These are phyloP conservation scores for Pezicula carpinea DNA, from an alignment of 2,329 filamentous ascomycete genomes.

Conservation along the genomic window DNA sequence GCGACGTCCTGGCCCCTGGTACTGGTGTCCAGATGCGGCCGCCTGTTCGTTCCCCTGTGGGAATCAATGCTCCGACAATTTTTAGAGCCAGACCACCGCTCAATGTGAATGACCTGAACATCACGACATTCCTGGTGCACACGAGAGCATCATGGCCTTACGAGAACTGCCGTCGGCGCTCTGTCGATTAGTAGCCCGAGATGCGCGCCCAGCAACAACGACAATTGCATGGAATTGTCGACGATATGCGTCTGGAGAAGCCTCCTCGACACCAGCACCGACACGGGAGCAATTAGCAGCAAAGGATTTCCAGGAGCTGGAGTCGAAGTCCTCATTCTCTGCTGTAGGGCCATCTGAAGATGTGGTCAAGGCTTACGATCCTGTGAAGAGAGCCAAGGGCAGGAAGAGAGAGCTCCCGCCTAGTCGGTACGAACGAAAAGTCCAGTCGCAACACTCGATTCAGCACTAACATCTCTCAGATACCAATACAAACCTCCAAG, in stretches of 20 bases:
- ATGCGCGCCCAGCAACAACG: conserved; percentile 12
- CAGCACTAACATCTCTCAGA: conserved; percentile 42
- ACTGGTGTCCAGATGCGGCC: no score
- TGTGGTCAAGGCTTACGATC: conserved; percentile 40
- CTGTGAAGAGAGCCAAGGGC: conserved; percentile 38
- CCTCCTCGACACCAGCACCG: conserved; percentile 10
- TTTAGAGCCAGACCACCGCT: neutral
- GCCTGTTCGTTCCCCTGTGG: no score
- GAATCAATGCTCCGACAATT: neutral
- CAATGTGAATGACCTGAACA: conserved; percentile 5
- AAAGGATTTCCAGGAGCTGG: conserved; percentile 36
- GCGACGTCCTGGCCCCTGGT: no score
- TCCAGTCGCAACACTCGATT: neutral
- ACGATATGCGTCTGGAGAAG: conserved; percentile 25
- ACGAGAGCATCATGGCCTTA: conserved; percentile 24
- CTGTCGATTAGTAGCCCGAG: conserved; percentile 19
- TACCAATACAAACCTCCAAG: conserved; percentile 94
- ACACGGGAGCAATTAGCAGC: conserved; percentile 13
- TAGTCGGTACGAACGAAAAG: conserved; percentile 30
- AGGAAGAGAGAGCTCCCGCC: conserved; percentile 32
- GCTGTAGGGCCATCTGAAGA: conserved; percentile 30
- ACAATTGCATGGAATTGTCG: conserved; percentile 12
- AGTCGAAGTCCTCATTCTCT: conserved; percentile 39
- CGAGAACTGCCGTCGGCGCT: conserved; percentile 26
- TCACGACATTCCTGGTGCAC: conserved; percentile 5